Evolutionary conservation across 2,329 filamentous ascomycete genomes (phyloP).

Genomic region (Penicillium olsonii): DNA sequence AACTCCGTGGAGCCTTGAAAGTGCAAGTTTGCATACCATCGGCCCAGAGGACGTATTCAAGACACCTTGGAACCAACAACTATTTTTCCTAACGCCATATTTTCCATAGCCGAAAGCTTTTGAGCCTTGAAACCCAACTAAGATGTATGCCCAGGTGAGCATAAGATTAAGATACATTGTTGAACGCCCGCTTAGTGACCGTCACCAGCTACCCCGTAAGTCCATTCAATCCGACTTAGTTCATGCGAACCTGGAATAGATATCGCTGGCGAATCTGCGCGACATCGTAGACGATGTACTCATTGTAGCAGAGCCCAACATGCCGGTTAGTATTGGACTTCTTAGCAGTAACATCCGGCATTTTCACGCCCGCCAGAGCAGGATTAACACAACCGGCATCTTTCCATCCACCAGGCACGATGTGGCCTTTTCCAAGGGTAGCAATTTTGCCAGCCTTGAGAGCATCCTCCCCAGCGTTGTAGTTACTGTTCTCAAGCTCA

Average conservation of each 20-base stretch:
- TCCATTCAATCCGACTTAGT: constrained; percentile 11
- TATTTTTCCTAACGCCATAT: neutral
- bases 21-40: too few species aligned
- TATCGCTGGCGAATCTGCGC: constrained; percentile 51
- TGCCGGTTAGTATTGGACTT: neutral
- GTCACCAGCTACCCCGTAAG: too few species aligned
- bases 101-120: neutral
- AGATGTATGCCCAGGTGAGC: too few species aligned
- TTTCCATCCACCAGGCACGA: constrained; percentile 70
- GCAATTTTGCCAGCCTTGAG: constrained; percentile 61
- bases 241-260: constrained; percentile 46
- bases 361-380: constrained; percentile 66
- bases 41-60: too few species aligned
- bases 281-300: constrained; percentile 53
- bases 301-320: constrained; percentile 38
- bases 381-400: constrained; percentile 69
- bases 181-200: neutral
- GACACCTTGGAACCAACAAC: too few species aligned
- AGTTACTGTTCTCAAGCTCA: constrained; percentile 60
- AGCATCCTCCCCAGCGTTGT: constrained; percentile 64
- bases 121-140: too few species aligned
- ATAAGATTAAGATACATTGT: too few species aligned
- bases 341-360: constrained; percentile 45
- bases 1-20: too few species aligned
- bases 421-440: constrained; percentile 70